phyloP scores from a whole-genome alignment of 1,284 basidiomycete species.

The Volvariella volvacea region DNA sequence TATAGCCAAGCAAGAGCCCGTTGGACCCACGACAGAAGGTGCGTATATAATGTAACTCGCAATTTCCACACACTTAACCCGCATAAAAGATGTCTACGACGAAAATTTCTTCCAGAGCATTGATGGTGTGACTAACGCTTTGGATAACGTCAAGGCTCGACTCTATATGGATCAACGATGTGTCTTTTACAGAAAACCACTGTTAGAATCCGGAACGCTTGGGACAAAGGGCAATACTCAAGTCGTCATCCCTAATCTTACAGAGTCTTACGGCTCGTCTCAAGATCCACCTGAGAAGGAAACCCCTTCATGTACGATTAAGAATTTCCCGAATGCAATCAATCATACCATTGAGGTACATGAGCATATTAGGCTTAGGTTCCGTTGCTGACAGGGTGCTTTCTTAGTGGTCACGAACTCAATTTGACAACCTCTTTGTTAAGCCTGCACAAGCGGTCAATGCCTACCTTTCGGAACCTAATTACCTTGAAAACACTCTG shows the following conservation, averaged over 20 bases:
- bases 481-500: slow-evolving; percentile 88
- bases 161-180: slow-evolving; percentile 99
- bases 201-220: slow-evolving; percentile 96
- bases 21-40: slow-evolving; percentile 93
- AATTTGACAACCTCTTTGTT: slow-evolving; percentile 91
- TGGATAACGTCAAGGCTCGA: slow-evolving; percentile 96
- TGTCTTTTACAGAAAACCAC: slow-evolving; percentile 94
- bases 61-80: neutral
- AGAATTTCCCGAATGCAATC: slow-evolving; percentile 99
- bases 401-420: slow-evolving; percentile 91
- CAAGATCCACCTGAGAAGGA: slow-evolving; percentile 99
- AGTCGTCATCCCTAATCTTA: slow-evolving; percentile 92
- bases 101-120: slow-evolving; percentile 86
- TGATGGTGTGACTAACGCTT: slow-evolving; percentile 98
- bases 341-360: slow-evolving; percentile 95
- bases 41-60: slow-evolving; percentile 22
- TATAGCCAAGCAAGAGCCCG: slow-evolving; percentile 86
- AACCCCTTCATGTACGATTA: slow-evolving; percentile 96
- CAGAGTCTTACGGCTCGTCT: slow-evolving; percentile 97
- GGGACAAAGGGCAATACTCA: slow-evolving; percentile 99
- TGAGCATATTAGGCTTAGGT: neutral
- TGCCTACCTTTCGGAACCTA: slow-evolving; percentile 93
- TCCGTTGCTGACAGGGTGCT: slow-evolving; percentile 5
- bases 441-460: slow-evolving; percentile 95
- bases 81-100: slow-evolving; percentile 74